Base-by-base conservation (phyloP, 306 rosid species). In the Herpetospermum pedunculosum region DNA sequence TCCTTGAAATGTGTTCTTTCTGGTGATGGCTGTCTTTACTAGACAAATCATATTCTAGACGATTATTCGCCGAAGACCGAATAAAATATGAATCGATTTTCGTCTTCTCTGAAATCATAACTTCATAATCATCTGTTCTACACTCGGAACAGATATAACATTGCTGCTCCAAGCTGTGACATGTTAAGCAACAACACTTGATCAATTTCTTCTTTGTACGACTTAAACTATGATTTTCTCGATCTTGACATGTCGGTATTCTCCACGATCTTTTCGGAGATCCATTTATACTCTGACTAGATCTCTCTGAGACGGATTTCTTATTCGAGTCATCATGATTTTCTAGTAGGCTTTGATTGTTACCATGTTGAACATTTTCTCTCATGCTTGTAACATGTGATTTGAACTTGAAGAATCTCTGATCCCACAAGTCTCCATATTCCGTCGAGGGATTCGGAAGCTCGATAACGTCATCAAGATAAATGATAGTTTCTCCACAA, bases 381-480 rank as follows among this genome's bases (percentile, higher is more conserved):
- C 65, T 62, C 57, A 19, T 83, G 0, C 85, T 40, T 2, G 55
- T 9, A 52, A 15, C 34, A 70, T 77, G 48, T 46, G 83, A 49
- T 74, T 73, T 86, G 82, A 86, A 89, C 81, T 82, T 82, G 41
- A 88, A 84, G 26, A 84, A 75, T 58, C 87, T 86, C 77, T 88
- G 87, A 71, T 90, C 72, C 72, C 26, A 38, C 52, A 41, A 67
- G 12, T 23, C 59, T 73, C 52, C 84, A 19, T 80, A 77, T 75
- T 77, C 79, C 46, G 59, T 30, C 15, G 48, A 72, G 50, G 84
- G 62, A 77, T 84, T 73, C 43, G 60, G 84, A 60, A 53, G 75
- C 75, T 88, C 88, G 71, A 86, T 86, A 32, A 84, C 78, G 76
- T 85, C 88, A 52, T 87, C 87, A 29, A 74, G 76, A 81, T 77